Percentiles rank a stretch among this genome's conserved stretches.
phyloP scores from a whole-genome alignment of 495 filamentous ascomycete species.

The Aspergillus nanangensis region DNA sequence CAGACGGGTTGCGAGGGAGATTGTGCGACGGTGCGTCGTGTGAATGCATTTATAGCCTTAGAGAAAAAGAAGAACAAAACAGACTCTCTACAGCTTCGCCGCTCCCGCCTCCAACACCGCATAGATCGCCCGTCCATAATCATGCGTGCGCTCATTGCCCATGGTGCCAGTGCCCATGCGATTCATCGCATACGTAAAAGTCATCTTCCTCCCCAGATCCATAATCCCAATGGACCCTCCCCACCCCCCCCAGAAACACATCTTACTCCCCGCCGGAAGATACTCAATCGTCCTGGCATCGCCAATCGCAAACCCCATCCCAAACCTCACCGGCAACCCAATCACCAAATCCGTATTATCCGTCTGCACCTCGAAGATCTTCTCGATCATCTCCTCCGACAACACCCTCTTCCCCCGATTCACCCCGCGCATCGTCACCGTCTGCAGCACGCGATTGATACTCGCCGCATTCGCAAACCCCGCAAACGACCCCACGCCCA shows the following conservation, averaged over 20 bases:
- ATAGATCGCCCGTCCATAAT: conserved; percentile 34
- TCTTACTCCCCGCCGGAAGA: conserved; percentile 16
- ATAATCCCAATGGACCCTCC: conserved; percentile 40
- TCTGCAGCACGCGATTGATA: conserved; percentile 24
- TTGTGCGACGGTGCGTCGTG: no score
- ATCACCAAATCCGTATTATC: conserved; percentile 30
- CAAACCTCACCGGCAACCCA: conserved; percentile 20
- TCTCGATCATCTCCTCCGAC: conserved; percentile 24
- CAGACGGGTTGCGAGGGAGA: conserved; percentile 4
- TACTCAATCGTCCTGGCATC: neutral
- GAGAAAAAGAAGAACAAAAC: no score
- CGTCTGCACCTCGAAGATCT: conserved; percentile 34
- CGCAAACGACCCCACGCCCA: conserved; percentile 22
- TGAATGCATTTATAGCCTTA: no score
- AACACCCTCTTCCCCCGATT: conserved; percentile 29
- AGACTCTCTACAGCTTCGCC: conserved; percentile 3
- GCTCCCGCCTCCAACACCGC: conserved; percentile 15
- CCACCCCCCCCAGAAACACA: conserved; percentile 42
- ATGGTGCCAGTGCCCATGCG: conserved; percentile 25
- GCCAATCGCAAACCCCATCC: conserved; percentile 31
- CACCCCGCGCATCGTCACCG: conserved; percentile 24
- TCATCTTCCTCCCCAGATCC: conserved; percentile 36
- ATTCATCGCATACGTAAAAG: conserved; percentile 43
- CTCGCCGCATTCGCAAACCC: conserved; percentile 34
- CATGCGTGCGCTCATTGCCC: conserved; percentile 24